Conservation (phyloP, 345 rosid genomes). For the Odontarrhena argentea region DNA sequence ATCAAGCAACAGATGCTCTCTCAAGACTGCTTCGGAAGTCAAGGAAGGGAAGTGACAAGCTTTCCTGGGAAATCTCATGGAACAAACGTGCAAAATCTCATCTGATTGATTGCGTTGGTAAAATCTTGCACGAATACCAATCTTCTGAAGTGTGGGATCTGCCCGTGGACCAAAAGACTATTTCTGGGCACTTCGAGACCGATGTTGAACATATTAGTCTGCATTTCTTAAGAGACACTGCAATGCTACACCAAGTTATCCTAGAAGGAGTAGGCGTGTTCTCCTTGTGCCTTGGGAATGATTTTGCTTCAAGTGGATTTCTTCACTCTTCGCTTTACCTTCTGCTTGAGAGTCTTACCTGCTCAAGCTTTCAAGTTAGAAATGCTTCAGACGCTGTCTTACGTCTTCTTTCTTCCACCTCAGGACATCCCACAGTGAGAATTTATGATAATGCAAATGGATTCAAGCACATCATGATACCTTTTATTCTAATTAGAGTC, state of each 20-base stretch:
- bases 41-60: slow-evolving; percentile 36
- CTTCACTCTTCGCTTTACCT: slow-evolving; percentile 87
- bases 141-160: slow-evolving; percentile 86
- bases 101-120: slow-evolving; percentile 74
- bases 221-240: slow-evolving; percentile 68
- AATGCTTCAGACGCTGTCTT: slow-evolving; percentile 78
- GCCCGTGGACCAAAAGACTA: slow-evolving; percentile 58
- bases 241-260: slow-evolving; percentile 80
- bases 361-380: slow-evolving; percentile 72
- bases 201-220: slow-evolving; percentile 53
- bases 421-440: slow-evolving; percentile 72
- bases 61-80: slow-evolving; percentile 63
- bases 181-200: slow-evolving; percentile 39
- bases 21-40: slow-evolving; percentile 60
- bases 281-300: slow-evolving; percentile 70
- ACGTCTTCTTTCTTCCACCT: slow-evolving; percentile 60
- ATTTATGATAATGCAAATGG: slow-evolving; percentile 16
- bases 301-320: slow-evolving; percentile 81
- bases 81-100: slow-evolving; percentile 47
- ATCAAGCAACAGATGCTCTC: slow-evolving; percentile 56
- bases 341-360: slow-evolving; percentile 79
- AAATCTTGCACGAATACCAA: slow-evolving; percentile 86
- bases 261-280: slow-evolving; percentile 80
- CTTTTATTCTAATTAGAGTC: slow-evolving; percentile 7
- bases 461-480: slow-evolving; percentile 22